A percentile compares a stretch with the other conserved stretches of the same genome.
These are phyloP conservation scores for Pythium plurisporium DNA, from an alignment of 352 stramenopile genomes.

Conservation along the genomic window DNA sequence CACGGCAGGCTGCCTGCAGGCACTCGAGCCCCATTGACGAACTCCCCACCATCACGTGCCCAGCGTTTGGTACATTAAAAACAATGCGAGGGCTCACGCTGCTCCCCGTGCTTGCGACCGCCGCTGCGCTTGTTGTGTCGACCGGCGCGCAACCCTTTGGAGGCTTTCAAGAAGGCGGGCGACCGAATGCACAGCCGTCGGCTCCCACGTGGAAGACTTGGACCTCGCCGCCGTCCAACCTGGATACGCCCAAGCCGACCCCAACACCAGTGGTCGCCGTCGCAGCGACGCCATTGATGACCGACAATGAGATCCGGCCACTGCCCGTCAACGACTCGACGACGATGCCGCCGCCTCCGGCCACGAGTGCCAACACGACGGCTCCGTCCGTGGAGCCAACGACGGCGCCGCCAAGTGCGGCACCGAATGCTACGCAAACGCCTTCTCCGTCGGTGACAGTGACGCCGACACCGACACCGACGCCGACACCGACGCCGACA, in stretches of 20 bases:
- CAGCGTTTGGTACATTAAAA: too few species aligned
- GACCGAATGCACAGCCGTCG: background rate
- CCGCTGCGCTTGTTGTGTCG: background rate
- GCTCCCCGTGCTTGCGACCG: too few species aligned
- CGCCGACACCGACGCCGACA: background rate
- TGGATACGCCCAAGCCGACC: constrained; percentile 1
- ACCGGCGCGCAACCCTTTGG: background rate
- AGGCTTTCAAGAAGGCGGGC: background rate
- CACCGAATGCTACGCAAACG: background rate
- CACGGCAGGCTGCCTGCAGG: too few species aligned
- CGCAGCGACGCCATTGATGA: background rate
- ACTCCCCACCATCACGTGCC: too few species aligned
- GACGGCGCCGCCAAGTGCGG: background rate
- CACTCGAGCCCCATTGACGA: too few species aligned
- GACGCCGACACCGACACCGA: background rate
- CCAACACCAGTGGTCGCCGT: background rate
- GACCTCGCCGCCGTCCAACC: background rate
- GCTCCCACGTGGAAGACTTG: background rate
- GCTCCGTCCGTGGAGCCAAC: too few species aligned
- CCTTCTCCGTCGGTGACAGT: background rate
- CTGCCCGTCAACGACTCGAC: background rate
- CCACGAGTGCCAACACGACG: background rate
- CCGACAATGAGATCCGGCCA: background rate
- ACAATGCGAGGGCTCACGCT: too few species aligned
- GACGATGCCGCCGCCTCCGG: background rate